Conservation (phyloP, 805 yeast species). For the Isabelozyma pseudorhagii region DNA sequence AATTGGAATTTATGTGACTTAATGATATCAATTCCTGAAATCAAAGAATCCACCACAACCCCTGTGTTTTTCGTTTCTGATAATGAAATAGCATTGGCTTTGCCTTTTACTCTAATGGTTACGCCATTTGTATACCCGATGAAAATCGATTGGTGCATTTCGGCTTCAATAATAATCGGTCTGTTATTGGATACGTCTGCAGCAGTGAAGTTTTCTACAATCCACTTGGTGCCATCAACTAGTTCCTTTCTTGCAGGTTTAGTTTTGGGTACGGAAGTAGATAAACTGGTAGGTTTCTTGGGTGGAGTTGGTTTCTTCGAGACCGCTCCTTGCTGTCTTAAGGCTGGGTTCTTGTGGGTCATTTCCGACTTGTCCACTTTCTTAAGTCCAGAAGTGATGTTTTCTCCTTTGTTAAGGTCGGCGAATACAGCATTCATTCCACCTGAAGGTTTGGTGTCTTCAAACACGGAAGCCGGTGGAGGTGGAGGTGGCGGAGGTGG, state of each 20-base stretch:
- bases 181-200: constrained; percentile 43
- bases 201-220: constrained; percentile 73
- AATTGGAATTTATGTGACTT: constrained; percentile 78
- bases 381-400: constrained; percentile 78
- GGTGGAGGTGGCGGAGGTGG: constrained; percentile 94
- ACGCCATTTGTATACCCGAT: constrained; percentile 76
- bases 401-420: constrained; percentile 83
- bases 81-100: constrained; percentile 83
- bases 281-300: constrained; percentile 65
- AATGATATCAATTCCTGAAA: constrained; percentile 85
- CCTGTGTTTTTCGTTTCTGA: constrained; percentile 72
- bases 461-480: constrained; percentile 75
- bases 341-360: constrained; percentile 88
- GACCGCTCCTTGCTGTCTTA: constrained; percentile 57
- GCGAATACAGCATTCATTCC: constrained; percentile 90
- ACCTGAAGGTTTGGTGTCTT: constrained; percentile 28
- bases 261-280: constrained; percentile 34
- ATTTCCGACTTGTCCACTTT: constrained; percentile 91
- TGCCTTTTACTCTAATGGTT: constrained; percentile 83
- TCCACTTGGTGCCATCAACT: constrained; percentile 81
- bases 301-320: constrained; percentile 60
- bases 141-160: constrained; percentile 83
- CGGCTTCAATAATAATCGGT: constrained; percentile 68
- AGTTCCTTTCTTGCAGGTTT: constrained; percentile 59
- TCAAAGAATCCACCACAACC: constrained; percentile 76